Percentiles rank a stretch among this genome's conserved stretches.
Evolutionary conservation across 129 eudicot genomes (phyloP).

Genomic region (Pittosporum tobira): DNA sequence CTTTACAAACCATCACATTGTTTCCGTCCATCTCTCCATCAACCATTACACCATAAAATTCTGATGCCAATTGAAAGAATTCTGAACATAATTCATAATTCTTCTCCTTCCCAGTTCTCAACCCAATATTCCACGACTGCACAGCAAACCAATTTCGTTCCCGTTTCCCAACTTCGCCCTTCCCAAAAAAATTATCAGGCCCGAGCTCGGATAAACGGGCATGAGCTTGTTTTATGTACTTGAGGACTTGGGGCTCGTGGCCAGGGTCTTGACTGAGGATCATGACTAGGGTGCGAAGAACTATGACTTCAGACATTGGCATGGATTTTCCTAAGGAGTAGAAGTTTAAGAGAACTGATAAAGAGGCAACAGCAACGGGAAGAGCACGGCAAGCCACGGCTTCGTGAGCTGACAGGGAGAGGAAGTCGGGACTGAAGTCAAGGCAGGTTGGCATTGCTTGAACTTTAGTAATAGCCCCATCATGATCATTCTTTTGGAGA

Average conservation of each 20-base stretch:
- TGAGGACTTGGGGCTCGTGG: constrained; percentile 57
- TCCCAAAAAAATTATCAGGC: constrained; percentile 69
- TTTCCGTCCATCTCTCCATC: constrained; percentile 55
- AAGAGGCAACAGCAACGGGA: constrained; percentile 69
- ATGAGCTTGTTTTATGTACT: constrained; percentile 66
- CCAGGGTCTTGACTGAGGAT: constrained; percentile 52
- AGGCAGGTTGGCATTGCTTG: constrained; percentile 71
- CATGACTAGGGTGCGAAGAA: constrained; percentile 66
- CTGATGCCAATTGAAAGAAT: constrained; percentile 62
- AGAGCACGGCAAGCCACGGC: constrained; percentile 73
- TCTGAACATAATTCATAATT: constrained; percentile 49
- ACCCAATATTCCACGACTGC: constrained; percentile 66
- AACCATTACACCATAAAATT: constrained; percentile 46
- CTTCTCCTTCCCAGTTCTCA: constrained; percentile 58
- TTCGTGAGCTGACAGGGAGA: constrained; percentile 89
- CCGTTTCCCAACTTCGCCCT: constrained; percentile 79
- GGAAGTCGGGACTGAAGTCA: constrained; percentile 86
- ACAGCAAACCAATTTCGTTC: constrained; percentile 76
- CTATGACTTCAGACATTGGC: constrained; percentile 75
- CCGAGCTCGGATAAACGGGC: constrained; percentile 59
- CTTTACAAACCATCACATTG: constrained; percentile 62
- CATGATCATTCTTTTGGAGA: constrained; percentile 69
- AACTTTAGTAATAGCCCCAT: constrained; percentile 68
- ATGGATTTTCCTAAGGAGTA: constrained; percentile 63
- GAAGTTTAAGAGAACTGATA: constrained; percentile 63